Percentiles rank a stretch among this genome's conserved stretches.
Evolutionary conservation across 805 yeast species (phyloP).

Genomic region (Saturnispora gosingensis): DNA sequence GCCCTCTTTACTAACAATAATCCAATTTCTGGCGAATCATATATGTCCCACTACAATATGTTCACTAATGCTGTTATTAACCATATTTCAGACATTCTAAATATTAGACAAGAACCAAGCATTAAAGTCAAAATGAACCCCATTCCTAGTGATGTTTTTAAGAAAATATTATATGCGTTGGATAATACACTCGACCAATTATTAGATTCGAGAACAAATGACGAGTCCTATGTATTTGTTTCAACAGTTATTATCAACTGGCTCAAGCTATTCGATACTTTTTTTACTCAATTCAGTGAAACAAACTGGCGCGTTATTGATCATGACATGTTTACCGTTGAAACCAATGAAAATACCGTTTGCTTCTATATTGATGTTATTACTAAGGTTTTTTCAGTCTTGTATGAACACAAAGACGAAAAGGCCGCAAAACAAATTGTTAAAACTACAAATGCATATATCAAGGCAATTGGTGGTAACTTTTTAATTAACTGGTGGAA

Average conservation of each 20-base stretch:
- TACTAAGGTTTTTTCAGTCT: neutral
- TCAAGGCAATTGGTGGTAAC: neutral
- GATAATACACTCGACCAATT: neutral
- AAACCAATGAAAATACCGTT: conserved; percentile 32
- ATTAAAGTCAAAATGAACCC: conserved; percentile 32
- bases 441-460: neutral
- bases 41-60: neutral
- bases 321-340: conserved; percentile 33
- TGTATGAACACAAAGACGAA: neutral
- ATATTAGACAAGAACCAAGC: conserved; percentile 21
- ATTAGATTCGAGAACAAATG: conserved; percentile 19
- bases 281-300: conserved; percentile 15
- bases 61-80: conserved; percentile 17
- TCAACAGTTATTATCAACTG: conserved; percentile 24
- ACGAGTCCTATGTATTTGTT: conserved; percentile 13
- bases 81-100: conserved; percentile 22
- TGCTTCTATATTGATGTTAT: conserved; percentile 31
- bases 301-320: conserved; percentile 30
- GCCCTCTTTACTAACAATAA: neutral
- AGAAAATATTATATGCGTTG: neutral
- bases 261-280: conserved; percentile 31
- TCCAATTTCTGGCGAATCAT: neutral
- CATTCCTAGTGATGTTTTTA: conserved; percentile 23
- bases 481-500: conserved; percentile 6
- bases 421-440: conserved; percentile 23